Conservation (phyloP, 768 basidiomycete species). For the Boletus vinaceobasis region DNA sequence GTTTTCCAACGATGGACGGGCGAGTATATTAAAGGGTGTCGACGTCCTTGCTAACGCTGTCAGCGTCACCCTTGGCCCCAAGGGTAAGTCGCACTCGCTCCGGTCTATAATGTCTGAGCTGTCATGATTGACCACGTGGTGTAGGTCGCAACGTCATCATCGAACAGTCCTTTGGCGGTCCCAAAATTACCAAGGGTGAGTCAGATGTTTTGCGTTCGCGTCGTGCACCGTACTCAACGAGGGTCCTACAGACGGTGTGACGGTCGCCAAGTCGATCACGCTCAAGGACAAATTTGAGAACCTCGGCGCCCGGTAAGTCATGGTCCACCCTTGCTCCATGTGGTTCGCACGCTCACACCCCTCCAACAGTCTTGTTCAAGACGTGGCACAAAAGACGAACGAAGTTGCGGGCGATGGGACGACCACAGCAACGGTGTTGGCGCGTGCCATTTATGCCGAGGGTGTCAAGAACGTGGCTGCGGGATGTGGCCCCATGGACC, state of each 20-base stretch:
- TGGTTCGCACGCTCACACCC: constrained; percentile 4
- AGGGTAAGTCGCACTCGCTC: constrained; percentile 52
- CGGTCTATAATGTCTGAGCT: too few relatives aligned
- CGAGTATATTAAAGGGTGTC: constrained; percentile 91
- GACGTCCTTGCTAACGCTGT: constrained; percentile 97
- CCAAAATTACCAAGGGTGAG: constrained; percentile 94
- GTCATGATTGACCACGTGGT: constrained; percentile 13
- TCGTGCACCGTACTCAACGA: constrained; percentile 2
- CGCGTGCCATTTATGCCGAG: constrained; percentile 96
- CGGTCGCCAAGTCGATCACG: constrained; percentile 91
- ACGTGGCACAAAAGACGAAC: constrained; percentile 95
- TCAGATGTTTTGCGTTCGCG: neutral
- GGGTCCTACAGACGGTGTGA: constrained; percentile 78
- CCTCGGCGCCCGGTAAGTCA: constrained; percentile 89
- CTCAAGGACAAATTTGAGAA: constrained; percentile 99
- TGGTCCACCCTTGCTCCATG: neutral
- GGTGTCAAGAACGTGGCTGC: constrained; percentile 99
- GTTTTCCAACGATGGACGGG: constrained; percentile 94
- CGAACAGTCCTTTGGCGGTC: constrained; percentile 85
- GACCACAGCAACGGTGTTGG: constrained; percentile 95
- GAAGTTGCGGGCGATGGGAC: constrained; percentile 97
- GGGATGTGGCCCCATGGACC: constrained; percentile 99
- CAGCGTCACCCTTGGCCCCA: constrained; percentile 93
- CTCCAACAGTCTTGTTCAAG: constrained; percentile 76
- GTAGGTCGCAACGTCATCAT: constrained; percentile 97